A percentile compares a stretch with the other conserved stretches of the same genome.
These are phyloP conservation scores for Epichloe gansuensis DNA, from an alignment of 2,329 filamentous ascomycete genomes.

Conservation along the genomic window DNA sequence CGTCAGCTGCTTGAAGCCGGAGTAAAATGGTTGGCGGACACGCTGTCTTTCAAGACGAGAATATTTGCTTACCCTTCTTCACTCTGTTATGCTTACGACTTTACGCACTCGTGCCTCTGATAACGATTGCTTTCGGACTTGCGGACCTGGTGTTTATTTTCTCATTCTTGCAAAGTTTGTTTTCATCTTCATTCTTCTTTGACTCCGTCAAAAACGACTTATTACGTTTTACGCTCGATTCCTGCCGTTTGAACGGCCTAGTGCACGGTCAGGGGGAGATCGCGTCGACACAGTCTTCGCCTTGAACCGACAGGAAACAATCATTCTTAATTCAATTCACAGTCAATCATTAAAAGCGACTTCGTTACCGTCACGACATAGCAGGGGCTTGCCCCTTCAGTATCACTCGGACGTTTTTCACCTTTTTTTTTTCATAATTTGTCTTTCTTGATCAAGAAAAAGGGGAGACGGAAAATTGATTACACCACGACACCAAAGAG, in stretches of 20 bases:
- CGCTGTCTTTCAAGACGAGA: background rate
- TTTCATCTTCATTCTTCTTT: constrained; percentile 1
- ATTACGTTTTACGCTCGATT: background rate
- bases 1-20: constrained; percentile 12
- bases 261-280: background rate
- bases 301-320: background rate
- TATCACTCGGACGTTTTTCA: constrained; percentile 1
- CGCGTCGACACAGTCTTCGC: background rate
- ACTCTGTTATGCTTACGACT: constrained; percentile 20
- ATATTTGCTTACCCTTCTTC: constrained; percentile 14
- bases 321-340: constrained; percentile 23
- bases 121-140: constrained; percentile 19
- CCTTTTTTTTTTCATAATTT: background rate
- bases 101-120: constrained; percentile 24
- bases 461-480: background rate
- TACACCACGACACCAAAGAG: background rate
- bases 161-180: constrained; percentile 2
- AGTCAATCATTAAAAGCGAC: constrained; percentile 24
- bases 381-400: constrained; percentile 6
- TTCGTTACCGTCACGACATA: constrained; percentile 19
- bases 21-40: background rate
- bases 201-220: background rate
- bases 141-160: constrained; percentile 7
- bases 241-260: background rate
- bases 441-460: background rate